Base-by-base conservation (phyloP, 148 eudicot species). In the Silene latifolia region DNA sequence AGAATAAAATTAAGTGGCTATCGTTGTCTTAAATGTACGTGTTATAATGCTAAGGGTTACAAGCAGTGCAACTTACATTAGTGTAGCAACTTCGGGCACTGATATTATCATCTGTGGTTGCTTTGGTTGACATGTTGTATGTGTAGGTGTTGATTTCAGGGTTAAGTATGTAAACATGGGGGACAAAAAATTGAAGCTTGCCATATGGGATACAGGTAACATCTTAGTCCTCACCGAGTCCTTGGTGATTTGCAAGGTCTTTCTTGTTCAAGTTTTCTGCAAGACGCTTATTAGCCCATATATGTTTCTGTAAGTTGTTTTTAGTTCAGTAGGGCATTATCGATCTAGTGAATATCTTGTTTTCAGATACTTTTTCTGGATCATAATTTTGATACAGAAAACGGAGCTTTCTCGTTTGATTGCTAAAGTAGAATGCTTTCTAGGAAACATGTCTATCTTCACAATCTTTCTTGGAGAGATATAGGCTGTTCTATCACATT, bases 161-260 rank as follows among this genome's bases (percentile, higher is more conserved):
- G 97, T 92, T 35, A 92, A 92, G 82, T 82, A 88, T 83, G 92
- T 89, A 18, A 81, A 86, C 61, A 54, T 87, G 59, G 92, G 90
- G 53, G 97, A 94, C n/a, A 92, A 92, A 65, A 92, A 87, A 77
- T 71, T 91, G 86, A 91, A 91, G 84, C 94, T 91, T 80, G 97
- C 97, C 58, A 91, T 91, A 69, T 91, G 97, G 97, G 97, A 92
- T 81, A 92, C 97, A 76, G 97, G 97, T 92, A 88, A 73, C 57
- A 69, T 46, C 42, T 48, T 42, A 8, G 17, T 42, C 25, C n/a
- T 7, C 54, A 14, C 18, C 62, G 3, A 9, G 19, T 44, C 27
- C 7, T 27, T 24, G 5, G 67, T 14, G 2, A 72, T 10, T 17
- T 19, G 9, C n/a, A 35, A 13, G 62, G 6, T 42, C 39, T 69